These are phyloP conservation scores for Hyaloperonospora arabidopsidis DNA, from an alignment of 352 stramenopile genomes.

Conservation along the genomic window DNA sequence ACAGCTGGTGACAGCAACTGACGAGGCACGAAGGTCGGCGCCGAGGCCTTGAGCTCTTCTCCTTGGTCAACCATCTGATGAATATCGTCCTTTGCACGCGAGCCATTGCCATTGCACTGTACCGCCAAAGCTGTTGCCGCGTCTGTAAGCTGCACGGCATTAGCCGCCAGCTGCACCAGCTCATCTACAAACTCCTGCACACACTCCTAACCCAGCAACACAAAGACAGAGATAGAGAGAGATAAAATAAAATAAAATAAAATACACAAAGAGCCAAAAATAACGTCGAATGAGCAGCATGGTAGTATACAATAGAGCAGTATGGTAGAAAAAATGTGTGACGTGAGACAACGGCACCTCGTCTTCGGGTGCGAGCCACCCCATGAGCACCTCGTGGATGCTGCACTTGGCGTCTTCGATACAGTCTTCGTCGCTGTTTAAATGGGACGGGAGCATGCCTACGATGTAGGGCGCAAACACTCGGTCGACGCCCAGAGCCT, in stretches of 20 bases:
- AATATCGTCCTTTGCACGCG: conserved; percentile 33
- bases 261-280: no score
- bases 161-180: conserved; percentile 46
- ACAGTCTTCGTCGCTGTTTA: conserved; percentile 31
- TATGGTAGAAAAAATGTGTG: no score
- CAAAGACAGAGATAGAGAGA: not conserved
- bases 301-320: no score
- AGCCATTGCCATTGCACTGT: conserved; percentile 22
- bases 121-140: conserved; percentile 22
- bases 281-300: no score
- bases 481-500: conserved; percentile 66
- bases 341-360: conserved; percentile 28
- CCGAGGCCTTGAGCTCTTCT: conserved; percentile 67
- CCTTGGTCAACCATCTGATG: conserved; percentile 32
- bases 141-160: conserved; percentile 45
- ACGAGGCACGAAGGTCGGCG: conserved; percentile 59
- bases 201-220: conserved; percentile 26
- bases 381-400: conserved; percentile 80
- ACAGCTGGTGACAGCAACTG: conserved; percentile 24
- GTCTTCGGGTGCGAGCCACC: conserved; percentile 68
- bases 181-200: conserved; percentile 68
- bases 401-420: conserved; percentile 58
- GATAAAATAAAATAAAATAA: not conserved
- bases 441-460: conserved; percentile 46
- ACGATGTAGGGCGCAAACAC: conserved; percentile 82